Base-by-base conservation (phyloP, 176 grass and related monocot genomes). In the Hordeum vulgare region DNA sequence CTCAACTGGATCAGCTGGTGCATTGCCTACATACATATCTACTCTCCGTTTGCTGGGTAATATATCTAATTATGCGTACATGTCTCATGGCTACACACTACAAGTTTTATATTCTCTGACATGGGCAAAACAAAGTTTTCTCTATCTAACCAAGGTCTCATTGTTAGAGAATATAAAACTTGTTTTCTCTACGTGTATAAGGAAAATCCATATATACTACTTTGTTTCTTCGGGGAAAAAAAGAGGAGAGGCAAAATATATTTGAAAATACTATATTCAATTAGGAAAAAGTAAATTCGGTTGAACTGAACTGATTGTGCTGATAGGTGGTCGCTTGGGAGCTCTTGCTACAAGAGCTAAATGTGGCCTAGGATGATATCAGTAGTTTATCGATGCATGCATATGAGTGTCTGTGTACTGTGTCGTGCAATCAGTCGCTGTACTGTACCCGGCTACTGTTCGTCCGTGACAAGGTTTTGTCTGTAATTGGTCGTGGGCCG, bases 391-490 rank as follows among this genome's bases (percentile, higher is more conserved):
- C 57, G 67, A 47, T 65, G 61, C 28, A 27, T 27, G 64, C 66
- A 86, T 72, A 67, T 23, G 84, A 45, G 65, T 72, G 83, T 81
- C 11, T 59, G 61, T 61, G 45, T 85, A 71, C 87, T 81, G 78
- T 86, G 73, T 7, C 65, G 64, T 78, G 88, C 88, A 82, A 86
- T 86, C 88, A 90, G 88, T 77, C 79, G 41, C 37, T 58, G 73
- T 81, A 90, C 88, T 72, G 69, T 72, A 45, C 69, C 69, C 12
- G 69, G 40, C 40, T 44, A 90, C 84, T 90, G 75, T 86, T 90
- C 75, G 17, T 69, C 84, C 84, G 88, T 90, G 88, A 90, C 59
- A 49, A 61, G 51, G 36, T 83, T 90, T 90, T 83, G 84, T 86
- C 83, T 58, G 79, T 78, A 51, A 86, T 83, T 54, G 57, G 83